phyloP scores from a whole-genome alignment of 345 rosid genomes.

The Hibiscus syriacus region DNA sequence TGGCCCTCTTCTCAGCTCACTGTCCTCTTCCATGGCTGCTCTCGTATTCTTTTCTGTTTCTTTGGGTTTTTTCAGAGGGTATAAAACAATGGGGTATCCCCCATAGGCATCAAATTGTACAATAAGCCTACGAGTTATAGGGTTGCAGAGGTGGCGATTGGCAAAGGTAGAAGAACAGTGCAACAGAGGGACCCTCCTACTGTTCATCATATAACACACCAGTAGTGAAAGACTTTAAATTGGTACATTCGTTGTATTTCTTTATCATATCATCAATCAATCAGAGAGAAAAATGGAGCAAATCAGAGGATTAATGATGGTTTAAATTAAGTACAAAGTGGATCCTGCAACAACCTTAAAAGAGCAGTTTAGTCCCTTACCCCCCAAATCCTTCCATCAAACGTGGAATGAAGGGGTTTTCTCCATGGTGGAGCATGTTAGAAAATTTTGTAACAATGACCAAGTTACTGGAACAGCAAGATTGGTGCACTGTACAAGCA shows the following conservation, averaged over 20 bases:
- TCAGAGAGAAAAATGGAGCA: constrained; percentile 5
- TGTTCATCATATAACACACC: background rate
- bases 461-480: background rate
- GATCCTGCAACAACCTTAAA: constrained; percentile 17
- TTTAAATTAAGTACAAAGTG: constrained; percentile 19
- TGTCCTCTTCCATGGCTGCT: constrained; percentile 21
- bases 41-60: constrained; percentile 4
- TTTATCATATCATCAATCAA: constrained; percentile 18
- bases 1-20: constrained; percentile 68
- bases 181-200: background rate
- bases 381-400: background rate
- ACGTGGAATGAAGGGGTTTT: background rate
- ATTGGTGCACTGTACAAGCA: background rate
- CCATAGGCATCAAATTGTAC: background rate
- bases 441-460: background rate
- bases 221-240: constrained; percentile 14
- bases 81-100: background rate
- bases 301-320: constrained; percentile 1
- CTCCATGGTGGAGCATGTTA: background rate
- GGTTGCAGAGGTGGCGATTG: constrained; percentile 3
- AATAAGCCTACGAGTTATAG: constrained; percentile 8
- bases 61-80: background rate
- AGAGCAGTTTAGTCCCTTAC: constrained; percentile 10
- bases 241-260: constrained; percentile 34
- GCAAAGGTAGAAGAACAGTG: background rate